Percentiles rank a stretch among this genome's conserved stretches.
phyloP scores from a whole-genome alignment of 129 eudicot genomes.

The Pulicaria dysenterica region DNA sequence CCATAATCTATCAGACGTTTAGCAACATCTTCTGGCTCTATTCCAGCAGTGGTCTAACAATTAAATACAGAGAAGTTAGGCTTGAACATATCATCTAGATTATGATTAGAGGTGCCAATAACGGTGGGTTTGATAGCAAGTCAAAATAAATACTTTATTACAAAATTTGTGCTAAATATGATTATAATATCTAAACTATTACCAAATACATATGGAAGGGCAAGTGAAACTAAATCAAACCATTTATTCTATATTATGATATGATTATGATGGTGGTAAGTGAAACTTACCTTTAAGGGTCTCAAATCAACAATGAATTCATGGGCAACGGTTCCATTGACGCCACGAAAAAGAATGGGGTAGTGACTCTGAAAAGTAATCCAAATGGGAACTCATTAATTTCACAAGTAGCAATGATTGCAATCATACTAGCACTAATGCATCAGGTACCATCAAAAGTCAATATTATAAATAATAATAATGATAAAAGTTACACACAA shows the following conservation, averaged over 20 bases:
- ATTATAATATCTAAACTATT: neutral
- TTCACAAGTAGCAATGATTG: conserved; percentile 3
- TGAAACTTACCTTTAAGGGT: conserved; percentile 69
- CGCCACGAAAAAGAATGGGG: conserved; percentile 97
- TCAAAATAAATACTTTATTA: neutral
- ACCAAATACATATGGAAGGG: neutral
- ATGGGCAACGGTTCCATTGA: conserved; percentile 96
- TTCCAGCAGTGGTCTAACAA: conserved; percentile 80
- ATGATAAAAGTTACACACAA: neutral
- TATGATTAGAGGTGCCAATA: neutral
- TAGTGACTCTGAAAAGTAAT: conserved; percentile 60
- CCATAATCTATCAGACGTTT: conserved; percentile 97
- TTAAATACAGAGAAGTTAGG: neutral
- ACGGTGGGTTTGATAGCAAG: neutral
- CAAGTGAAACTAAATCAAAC: neutral
- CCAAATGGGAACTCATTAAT: conserved; percentile 25
- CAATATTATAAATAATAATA: neutral
- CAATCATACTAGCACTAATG: conserved; percentile 4
- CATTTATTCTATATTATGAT: neutral
- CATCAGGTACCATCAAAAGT: neutral
- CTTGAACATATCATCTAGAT: neutral
- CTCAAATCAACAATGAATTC: conserved; percentile 95
- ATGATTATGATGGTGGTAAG: conserved; percentile 2
- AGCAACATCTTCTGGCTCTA: conserved; percentile 96
- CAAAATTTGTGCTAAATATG: neutral